phyloP scores from a whole-genome alignment of 176 grass and related monocot species.

The Carex parvula region DNA sequence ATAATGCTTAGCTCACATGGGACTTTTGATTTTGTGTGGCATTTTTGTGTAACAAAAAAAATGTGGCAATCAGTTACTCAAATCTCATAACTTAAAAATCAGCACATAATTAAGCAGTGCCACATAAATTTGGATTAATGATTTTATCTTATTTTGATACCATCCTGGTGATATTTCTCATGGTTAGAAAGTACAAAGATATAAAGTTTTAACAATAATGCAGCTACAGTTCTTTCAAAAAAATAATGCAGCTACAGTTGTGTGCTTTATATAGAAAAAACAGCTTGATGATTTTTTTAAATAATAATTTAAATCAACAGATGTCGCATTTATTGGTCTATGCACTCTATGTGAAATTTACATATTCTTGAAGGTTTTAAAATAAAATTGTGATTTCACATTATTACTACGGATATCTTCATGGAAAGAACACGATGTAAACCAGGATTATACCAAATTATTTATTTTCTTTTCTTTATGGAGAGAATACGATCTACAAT shows the following conservation, averaged over 20 bases:
- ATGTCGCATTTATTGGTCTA: neutral
- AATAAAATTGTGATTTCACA: neutral
- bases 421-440: neutral
- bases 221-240: neutral
- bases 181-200: neutral
- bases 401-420: neutral
- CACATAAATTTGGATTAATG: neutral
- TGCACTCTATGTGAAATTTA: neutral
- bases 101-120: neutral
- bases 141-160: neutral
- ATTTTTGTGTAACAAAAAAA: neutral
- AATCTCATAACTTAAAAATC: neutral
- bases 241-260: neutral
- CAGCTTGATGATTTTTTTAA: neutral
- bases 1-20: neutral
- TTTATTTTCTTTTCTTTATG: neutral
- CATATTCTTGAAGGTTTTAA: neutral
- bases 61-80: neutral
- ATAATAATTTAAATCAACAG: neutral
- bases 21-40: neutral
- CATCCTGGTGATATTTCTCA: neutral
- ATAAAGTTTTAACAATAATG: neutral
- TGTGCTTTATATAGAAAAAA: neutral
- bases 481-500: neutral
- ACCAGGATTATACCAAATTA: neutral